A percentile compares a stretch with the other conserved stretches of the same genome.
These are phyloP conservation scores for Penstemon eatonii DNA, from an alignment of 257 asterid genomes.

Conservation along the genomic window DNA sequence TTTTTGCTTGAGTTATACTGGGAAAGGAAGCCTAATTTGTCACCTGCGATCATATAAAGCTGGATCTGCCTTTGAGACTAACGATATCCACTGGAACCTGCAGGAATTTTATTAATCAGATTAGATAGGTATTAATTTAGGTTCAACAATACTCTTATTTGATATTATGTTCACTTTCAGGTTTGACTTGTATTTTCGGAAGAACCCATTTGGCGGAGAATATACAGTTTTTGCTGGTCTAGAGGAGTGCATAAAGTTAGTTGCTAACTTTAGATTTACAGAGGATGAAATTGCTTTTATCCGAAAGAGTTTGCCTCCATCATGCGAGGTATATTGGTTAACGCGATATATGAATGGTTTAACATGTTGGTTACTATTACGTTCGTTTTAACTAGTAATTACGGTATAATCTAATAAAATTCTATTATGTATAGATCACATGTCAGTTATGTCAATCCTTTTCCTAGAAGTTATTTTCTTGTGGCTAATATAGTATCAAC, in stretches of 20 bases:
- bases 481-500: background rate
- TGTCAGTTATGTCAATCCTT: background rate
- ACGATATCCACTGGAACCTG: background rate
- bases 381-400: background rate
- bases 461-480: background rate
- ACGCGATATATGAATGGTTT: background rate
- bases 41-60: no score
- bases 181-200: constrained; percentile 84
- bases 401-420: background rate
- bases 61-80: background rate
- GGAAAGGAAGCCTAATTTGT: background rate
- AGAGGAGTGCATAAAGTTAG: constrained; percentile 87
- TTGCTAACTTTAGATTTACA: constrained; percentile 74
- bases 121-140: background rate
- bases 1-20: background rate
- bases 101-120: background rate
- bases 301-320: constrained; percentile 57
- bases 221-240: constrained; percentile 94
- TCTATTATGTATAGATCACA: constrained; percentile 7
- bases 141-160: constrained; percentile 22
- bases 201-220: constrained; percentile 95
- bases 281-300: constrained; percentile 83
- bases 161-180: constrained; percentile 42
- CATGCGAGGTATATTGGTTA: constrained; percentile 72
- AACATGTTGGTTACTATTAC: background rate